These are phyloP conservation scores for Thalassiosira profunda DNA, from an alignment of 108 stramenopile genomes.

Conservation along the genomic window DNA sequence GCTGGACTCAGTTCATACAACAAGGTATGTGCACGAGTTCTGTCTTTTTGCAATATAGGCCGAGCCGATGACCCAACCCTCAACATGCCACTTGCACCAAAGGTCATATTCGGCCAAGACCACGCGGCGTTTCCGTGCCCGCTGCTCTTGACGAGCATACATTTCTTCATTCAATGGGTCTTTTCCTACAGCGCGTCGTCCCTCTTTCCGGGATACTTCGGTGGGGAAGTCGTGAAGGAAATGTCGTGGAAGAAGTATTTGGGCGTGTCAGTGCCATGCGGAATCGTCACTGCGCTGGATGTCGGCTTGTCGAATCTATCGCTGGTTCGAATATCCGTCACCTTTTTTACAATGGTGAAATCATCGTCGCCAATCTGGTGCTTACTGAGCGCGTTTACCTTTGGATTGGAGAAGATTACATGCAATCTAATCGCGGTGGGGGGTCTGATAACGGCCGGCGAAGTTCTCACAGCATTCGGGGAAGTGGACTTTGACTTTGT, in stretches of 20 bases:
- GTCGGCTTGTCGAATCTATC: constrained; percentile 86
- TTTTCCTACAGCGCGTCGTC: constrained; percentile 60
- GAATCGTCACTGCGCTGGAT: constrained; percentile 80
- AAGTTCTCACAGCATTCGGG: constrained; percentile 80
- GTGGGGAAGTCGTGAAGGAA: constrained; percentile 56
- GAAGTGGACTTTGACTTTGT: constrained; percentile 58
- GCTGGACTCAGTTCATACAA: constrained; percentile 67
- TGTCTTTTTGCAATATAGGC: neutral
- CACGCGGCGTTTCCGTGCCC: constrained; percentile 87
- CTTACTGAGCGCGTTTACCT: constrained; percentile 75
- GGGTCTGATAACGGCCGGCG: constrained; percentile 72
- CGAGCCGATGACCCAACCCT: no score
- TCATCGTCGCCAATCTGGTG: constrained; percentile 89
- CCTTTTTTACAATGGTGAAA: constrained; percentile 93
- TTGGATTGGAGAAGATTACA: constrained; percentile 85
- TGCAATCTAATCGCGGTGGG: constrained; percentile 74
- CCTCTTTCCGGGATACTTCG: constrained; percentile 60
- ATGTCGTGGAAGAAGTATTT: constrained; percentile 82
- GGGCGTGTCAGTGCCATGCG: constrained; percentile 79
- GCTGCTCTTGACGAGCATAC: constrained; percentile 81
- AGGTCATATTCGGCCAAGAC: constrained; percentile 74
- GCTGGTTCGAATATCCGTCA: constrained; percentile 77
- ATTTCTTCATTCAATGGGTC: constrained; percentile 88
- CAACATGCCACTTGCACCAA: constrained; percentile 63
- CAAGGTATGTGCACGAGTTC: constrained; percentile 16